Evolutionary conservation across 495 filamentous ascomycete species (phyloP).

Genomic region (Penicillium argentinense): DNA sequence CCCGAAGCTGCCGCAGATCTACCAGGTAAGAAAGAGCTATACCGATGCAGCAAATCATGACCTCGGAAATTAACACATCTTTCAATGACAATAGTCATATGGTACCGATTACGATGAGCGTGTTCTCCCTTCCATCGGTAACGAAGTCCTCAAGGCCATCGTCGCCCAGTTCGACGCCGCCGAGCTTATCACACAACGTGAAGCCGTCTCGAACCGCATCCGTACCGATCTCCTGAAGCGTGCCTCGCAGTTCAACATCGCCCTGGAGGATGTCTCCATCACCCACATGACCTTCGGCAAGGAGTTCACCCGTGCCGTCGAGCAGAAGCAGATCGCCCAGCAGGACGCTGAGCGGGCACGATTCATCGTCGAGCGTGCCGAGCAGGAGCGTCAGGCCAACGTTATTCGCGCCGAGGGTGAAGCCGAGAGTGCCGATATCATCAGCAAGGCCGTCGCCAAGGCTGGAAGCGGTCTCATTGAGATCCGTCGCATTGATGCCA

Average conservation of each 20-base stretch:
- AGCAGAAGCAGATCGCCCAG: slow-evolving; percentile 99
- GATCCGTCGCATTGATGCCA: slow-evolving; percentile 96
- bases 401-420: slow-evolving; percentile 98
- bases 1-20: slow-evolving; percentile 89
- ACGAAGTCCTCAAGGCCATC: slow-evolving; percentile 99
- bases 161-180: slow-evolving; percentile 99
- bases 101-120: slow-evolving; percentile 98
- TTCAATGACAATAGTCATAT: slow-evolving; percentile 52
- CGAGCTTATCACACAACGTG: slow-evolving; percentile 98
- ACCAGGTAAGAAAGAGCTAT: slow-evolving; percentile 67
- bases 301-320: slow-evolving; percentile 97
- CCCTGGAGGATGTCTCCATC: slow-evolving; percentile 97
- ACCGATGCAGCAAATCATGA: background rate
- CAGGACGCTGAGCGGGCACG: slow-evolving; percentile 96
- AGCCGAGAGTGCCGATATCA: slow-evolving; percentile 92
- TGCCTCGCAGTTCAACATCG: slow-evolving; percentile 98
- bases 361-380: slow-evolving; percentile 98
- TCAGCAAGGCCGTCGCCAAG: slow-evolving; percentile 87
- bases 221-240: slow-evolving; percentile 91
- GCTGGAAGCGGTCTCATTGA: slow-evolving; percentile 87
- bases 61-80: background rate
- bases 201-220: slow-evolving; percentile 94
- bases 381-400: slow-evolving; percentile 98
- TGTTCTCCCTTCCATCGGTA: slow-evolving; percentile 98
- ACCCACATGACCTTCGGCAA: slow-evolving; percentile 99